Percentiles rank a stretch among this genome's conserved stretches.
phyloP scores from a whole-genome alignment of 2,329 filamentous ascomycete species.

The Hypoxylon sp. region DNA sequence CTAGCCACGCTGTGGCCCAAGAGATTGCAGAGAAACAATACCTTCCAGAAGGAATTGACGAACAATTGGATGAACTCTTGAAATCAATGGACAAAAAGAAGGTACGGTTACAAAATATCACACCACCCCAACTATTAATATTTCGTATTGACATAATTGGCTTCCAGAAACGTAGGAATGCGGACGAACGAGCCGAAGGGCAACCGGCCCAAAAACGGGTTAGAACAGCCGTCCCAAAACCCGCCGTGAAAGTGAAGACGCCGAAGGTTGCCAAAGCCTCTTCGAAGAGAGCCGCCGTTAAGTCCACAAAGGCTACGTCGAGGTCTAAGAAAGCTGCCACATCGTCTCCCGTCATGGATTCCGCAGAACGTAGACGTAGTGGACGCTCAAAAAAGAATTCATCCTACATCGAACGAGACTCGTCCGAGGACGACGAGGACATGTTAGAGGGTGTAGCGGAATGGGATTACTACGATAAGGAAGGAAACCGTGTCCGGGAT shows the following conservation, averaged over 20 bases:
- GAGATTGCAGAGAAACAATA: constrained; percentile 89
- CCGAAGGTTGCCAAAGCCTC: constrained; percentile 53
- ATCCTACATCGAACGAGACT: constrained; percentile 70
- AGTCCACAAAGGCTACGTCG: constrained; percentile 47
- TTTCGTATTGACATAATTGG: constrained; percentile 49
- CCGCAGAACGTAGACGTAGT: constrained; percentile 69
- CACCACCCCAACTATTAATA: constrained; percentile 2
- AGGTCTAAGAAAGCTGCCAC: constrained; percentile 51
- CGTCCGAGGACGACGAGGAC: constrained; percentile 71
- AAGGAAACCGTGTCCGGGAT: constrained; percentile 53
- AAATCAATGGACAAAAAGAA: constrained; percentile 80
- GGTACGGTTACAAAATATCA: constrained; percentile 57
- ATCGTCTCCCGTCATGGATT: constrained; percentile 54
- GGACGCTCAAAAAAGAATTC: constrained; percentile 65
- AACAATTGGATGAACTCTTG: constrained; percentile 79
- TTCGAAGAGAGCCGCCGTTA: constrained; percentile 47
- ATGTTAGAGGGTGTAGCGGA: constrained; percentile 73
- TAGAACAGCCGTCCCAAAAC: constrained; percentile 53
- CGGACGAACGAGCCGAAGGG: constrained; percentile 65
- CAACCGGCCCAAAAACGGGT: constrained; percentile 61
- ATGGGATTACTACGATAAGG: constrained; percentile 67
- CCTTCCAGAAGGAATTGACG: constrained; percentile 81
- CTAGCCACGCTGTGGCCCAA: constrained; percentile 83
- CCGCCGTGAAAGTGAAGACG: constrained; percentile 54
- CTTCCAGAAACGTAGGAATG: constrained; percentile 70